phyloP scores from a whole-genome alignment of 1,284 basidiomycete genomes.

The Ustilago loliicola region DNA sequence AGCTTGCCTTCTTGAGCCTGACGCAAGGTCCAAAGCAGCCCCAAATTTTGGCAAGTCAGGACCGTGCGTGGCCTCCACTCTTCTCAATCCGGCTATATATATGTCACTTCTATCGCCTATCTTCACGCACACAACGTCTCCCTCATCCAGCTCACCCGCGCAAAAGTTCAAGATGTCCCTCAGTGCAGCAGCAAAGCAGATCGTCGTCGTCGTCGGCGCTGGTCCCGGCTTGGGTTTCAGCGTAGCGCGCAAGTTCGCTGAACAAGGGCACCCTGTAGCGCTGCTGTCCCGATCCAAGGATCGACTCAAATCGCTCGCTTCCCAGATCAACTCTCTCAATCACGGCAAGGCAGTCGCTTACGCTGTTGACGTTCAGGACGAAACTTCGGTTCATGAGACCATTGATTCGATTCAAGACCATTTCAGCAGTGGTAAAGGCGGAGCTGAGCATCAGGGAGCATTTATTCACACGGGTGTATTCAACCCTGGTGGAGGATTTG shows the following conservation, averaged over 20 bases:
- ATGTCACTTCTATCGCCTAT: background rate
- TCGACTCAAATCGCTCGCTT: slow-evolving; percentile 38
- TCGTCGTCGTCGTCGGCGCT: slow-evolving; percentile 42
- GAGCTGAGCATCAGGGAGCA: slow-evolving; percentile 34
- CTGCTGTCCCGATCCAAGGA: slow-evolving; percentile 43
- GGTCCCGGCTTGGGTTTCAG: slow-evolving; percentile 46
- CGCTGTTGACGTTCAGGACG: slow-evolving; percentile 41
- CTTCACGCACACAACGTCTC: background rate
- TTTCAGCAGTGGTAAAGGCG: slow-evolving; percentile 30
- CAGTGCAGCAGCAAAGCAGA: slow-evolving; percentile 36
- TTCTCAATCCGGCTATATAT: slow-evolving; percentile 20
- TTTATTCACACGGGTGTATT: slow-evolving; percentile 47
- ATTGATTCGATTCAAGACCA: slow-evolving; percentile 36
- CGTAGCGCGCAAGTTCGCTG: slow-evolving; percentile 39
- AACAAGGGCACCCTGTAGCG: slow-evolving; percentile 50
- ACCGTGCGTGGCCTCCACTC: background rate
- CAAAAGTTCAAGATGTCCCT: slow-evolving; percentile 11
- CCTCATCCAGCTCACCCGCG: background rate
- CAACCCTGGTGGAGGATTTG: slow-evolving; percentile 52
- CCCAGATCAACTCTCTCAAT: slow-evolving; percentile 36
- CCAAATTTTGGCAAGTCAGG: background rate
- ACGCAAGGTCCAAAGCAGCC: slow-evolving; percentile 19
- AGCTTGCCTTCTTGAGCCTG: background rate
- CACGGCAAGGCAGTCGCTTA: slow-evolving; percentile 38
- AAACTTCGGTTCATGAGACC: slow-evolving; percentile 25